phyloP scores from a whole-genome alignment of 202 grass and related monocot genomes.

The Setaria viridis region DNA sequence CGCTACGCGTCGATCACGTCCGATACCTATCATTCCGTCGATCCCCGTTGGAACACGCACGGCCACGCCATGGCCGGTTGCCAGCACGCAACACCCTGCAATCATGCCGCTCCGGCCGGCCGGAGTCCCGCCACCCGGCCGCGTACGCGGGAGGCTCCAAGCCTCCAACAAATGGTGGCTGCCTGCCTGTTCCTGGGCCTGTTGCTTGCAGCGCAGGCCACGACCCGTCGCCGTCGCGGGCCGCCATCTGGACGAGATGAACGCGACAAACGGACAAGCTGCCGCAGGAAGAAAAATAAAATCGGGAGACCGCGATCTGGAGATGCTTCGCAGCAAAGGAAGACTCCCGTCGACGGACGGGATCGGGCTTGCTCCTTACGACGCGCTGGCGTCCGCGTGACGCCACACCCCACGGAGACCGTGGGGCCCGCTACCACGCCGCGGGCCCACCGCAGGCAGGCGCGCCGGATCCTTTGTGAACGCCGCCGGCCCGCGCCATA shows the following conservation, averaged over 20 bases:
- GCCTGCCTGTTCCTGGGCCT: neutral
- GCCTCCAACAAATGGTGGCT: neutral
- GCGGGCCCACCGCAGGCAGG: conserved; percentile 3
- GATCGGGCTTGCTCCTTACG: conserved; percentile 7
- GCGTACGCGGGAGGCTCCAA: neutral
- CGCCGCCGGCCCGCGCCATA: neutral
- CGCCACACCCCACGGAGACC: conserved; percentile 13
- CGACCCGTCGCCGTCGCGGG: neutral
- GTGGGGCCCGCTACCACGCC: neutral
- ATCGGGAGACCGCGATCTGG: neutral
- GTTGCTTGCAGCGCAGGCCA: conserved; percentile 26
- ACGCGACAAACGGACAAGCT: neutral
- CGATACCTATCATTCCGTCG: neutral
- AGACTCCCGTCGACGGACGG: neutral
- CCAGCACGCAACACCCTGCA: neutral
- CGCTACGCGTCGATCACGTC: neutral
- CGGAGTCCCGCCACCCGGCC: too few relatives aligned
- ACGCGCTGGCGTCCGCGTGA: conserved; percentile 43
- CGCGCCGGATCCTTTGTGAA: conserved; percentile 33
- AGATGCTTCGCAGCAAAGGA: conserved; percentile 41
- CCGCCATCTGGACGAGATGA: conserved; percentile 4
- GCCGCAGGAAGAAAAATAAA: neutral
- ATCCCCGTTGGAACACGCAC: neutral
- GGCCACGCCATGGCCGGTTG: neutral
- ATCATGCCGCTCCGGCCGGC: neutral